Evolutionary conservation across 2,329 filamentous ascomycete species (phyloP).

Genomic region (Aspergillus bombycis): DNA sequence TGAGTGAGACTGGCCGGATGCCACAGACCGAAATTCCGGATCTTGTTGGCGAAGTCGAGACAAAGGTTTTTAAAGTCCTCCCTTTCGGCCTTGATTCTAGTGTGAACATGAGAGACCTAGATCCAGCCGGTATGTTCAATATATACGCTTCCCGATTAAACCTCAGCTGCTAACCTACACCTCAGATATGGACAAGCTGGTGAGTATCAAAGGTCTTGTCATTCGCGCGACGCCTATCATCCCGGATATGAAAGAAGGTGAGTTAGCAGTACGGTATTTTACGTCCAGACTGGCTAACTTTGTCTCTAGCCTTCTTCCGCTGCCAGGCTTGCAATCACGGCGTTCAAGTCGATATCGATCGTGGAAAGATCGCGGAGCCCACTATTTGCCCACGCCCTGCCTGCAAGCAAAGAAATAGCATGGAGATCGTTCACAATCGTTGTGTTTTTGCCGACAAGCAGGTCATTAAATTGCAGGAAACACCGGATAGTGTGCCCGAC

Average conservation of each 20-base stretch:
- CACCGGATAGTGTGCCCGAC: constrained; percentile 89
- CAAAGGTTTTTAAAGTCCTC: constrained; percentile 79
- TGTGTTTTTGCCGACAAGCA: constrained; percentile 96
- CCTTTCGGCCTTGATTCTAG: constrained; percentile 85
- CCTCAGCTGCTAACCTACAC: constrained; percentile 27
- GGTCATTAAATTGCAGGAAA: constrained; percentile 97
- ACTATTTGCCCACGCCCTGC: constrained; percentile 82
- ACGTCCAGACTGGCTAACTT: neutral
- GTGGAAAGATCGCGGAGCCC: constrained; percentile 94
- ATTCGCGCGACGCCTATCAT: constrained; percentile 96
- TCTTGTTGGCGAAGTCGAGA: constrained; percentile 73
- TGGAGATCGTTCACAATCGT: constrained; percentile 97
- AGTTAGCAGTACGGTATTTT: constrained; percentile 18
- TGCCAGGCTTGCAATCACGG: constrained; percentile 93
- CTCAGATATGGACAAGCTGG: constrained; percentile 88
- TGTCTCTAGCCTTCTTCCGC: constrained; percentile 80
- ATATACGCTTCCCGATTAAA: neutral
- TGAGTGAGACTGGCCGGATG: constrained; percentile 45
- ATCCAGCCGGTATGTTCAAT: constrained; percentile 69
- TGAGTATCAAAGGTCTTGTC: constrained; percentile 92
- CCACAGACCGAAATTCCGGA: constrained; percentile 63
- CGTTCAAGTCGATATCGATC: constrained; percentile 86
- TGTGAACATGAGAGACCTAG: constrained; percentile 90
- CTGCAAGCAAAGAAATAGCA: constrained; percentile 87
- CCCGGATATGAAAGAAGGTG: constrained; percentile 92